These are phyloP conservation scores for Ceratobasidium sp. DNA, from an alignment of 1,284 basidiomycete genomes.

Conservation along the genomic window DNA sequence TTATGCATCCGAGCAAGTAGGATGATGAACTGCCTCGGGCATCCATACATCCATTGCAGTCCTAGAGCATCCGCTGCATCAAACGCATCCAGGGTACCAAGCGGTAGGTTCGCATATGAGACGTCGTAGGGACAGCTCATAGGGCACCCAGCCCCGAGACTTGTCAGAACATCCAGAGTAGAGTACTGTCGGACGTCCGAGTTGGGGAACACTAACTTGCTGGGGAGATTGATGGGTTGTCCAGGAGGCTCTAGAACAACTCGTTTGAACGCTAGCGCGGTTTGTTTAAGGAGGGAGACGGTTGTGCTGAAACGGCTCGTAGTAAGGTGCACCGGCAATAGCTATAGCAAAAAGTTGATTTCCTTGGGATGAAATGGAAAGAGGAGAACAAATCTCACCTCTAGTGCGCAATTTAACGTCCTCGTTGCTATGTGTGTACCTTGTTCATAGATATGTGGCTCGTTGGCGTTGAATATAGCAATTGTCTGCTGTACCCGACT, in stretches of 20 bases:
- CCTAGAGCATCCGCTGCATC: constrained; percentile 11
- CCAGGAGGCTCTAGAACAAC: constrained; percentile 19
- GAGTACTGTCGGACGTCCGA: constrained; percentile 17
- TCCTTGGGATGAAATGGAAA: not conserved
- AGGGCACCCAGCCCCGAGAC: constrained; percentile 15
- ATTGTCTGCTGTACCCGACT: constrained; percentile 10
- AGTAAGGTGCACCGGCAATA: constrained; percentile 15
- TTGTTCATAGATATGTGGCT: constrained; percentile 34
- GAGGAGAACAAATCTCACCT: not conserved
- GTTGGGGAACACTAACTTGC: constrained; percentile 7
- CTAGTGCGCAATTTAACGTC: constrained; percentile 16
- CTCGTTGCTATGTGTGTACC: constrained; percentile 10
- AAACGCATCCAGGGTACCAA: not conserved
- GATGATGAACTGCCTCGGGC: constrained; percentile 7
- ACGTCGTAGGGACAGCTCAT: constrained; percentile 33
- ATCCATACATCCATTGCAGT: constrained; percentile 28
- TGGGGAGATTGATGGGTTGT: constrained; percentile 28
- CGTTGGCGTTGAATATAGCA: constrained; percentile 16
- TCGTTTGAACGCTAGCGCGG: constrained; percentile 13
- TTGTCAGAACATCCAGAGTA: constrained; percentile 26
- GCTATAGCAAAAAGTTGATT: not conserved
- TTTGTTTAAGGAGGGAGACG: constrained; percentile 10
- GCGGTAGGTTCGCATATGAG: not conserved
- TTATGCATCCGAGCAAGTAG: constrained; percentile 32
- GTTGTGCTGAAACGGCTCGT: constrained; percentile 3